phyloP scores from a whole-genome alignment of 2,329 filamentous ascomycete species.

The Dactylellina leptospora region DNA sequence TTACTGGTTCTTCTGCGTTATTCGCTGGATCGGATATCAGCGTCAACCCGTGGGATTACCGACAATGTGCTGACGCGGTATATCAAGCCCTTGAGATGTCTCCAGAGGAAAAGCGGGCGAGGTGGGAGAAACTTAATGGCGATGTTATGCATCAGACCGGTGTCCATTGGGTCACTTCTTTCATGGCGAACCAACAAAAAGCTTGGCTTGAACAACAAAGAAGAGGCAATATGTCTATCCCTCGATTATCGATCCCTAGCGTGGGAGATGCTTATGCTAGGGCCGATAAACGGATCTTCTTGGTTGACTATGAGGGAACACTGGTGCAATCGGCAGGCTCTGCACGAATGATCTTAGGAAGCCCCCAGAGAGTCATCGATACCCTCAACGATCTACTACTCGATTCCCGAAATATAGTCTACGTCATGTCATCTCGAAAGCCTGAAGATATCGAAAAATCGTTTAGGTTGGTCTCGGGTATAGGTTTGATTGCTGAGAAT shows the following conservation, averaged over 20 bases:
- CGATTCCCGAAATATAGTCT: conserved; percentile 84
- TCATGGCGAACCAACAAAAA: conserved; percentile 74
- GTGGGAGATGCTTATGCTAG: conserved; percentile 73
- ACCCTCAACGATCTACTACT: conserved; percentile 81
- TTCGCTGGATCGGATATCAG: conserved; percentile 82
- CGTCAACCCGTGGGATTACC: conserved; percentile 96
- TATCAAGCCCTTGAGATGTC: conserved; percentile 82
- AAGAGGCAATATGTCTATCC: conserved; percentile 85
- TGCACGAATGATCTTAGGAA: conserved; percentile 83
- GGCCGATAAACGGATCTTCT: conserved; percentile 77
- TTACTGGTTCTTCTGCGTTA: conserved; percentile 88
- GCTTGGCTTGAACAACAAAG: conserved; percentile 85
- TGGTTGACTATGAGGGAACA: conserved; percentile 93
- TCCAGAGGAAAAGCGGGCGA: conserved; percentile 74
- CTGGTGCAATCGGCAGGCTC: conserved; percentile 86
- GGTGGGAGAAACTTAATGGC: conserved; percentile 78
- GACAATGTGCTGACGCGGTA: conserved; percentile 85
- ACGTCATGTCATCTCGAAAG: conserved; percentile 89
- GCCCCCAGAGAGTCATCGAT: conserved; percentile 83
- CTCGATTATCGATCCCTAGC: conserved; percentile 76
- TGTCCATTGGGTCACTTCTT: conserved; percentile 82
- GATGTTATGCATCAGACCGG: conserved; percentile 84
- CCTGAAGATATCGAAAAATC: conserved; percentile 87
- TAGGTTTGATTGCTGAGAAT: conserved; percentile 93
- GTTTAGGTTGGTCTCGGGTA: conserved; percentile 81